Evolutionary conservation across 805 yeast species (phyloP).

Genomic region (Zygosaccharomyces siamensis): DNA sequence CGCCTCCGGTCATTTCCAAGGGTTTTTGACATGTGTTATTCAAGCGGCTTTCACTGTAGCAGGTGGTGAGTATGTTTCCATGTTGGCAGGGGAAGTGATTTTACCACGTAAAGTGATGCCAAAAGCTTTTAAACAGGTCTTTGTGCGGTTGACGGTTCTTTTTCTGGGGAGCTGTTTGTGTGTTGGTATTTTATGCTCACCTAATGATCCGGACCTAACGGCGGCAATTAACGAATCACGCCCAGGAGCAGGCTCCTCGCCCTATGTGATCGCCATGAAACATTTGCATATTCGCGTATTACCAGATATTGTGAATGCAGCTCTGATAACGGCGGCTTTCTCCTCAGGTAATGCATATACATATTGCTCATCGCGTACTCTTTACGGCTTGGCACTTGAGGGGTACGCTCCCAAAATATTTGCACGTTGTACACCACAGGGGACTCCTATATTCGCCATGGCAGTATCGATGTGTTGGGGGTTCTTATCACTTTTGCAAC

Average conservation of each 20-base stretch:
- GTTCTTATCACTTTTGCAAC: constrained; percentile 58
- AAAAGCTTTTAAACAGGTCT: constrained; percentile 72
- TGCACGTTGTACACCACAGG: constrained; percentile 54
- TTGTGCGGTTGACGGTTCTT: constrained; percentile 59
- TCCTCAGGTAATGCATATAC: constrained; percentile 82
- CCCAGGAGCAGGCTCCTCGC: constrained; percentile 76
- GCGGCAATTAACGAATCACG: constrained; percentile 54
- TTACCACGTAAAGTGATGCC: constrained; percentile 70
- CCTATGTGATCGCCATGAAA: constrained; percentile 79
- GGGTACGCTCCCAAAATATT: constrained; percentile 73
- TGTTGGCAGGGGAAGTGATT: constrained; percentile 79
- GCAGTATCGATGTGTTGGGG: constrained; percentile 53
- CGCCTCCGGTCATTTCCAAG: constrained; percentile 57
- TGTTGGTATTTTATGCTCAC: constrained; percentile 72
- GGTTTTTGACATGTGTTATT: constrained; percentile 62
- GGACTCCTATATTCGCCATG: constrained; percentile 65
- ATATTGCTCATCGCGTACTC: constrained; percentile 63
- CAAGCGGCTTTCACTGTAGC: constrained; percentile 76
- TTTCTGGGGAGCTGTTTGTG: constrained; percentile 71
- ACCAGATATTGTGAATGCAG: constrained; percentile 75
- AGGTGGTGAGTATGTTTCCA: constrained; percentile 81
- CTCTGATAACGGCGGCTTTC: constrained; percentile 68
- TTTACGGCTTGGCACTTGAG: constrained; percentile 64
- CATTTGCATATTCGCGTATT: constrained; percentile 59
- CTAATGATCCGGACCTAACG: constrained; percentile 56